These are phyloP conservation scores for Leishmania tarentolae DNA, from an alignment of 208 protist genomes.

Conservation along the genomic window DNA sequence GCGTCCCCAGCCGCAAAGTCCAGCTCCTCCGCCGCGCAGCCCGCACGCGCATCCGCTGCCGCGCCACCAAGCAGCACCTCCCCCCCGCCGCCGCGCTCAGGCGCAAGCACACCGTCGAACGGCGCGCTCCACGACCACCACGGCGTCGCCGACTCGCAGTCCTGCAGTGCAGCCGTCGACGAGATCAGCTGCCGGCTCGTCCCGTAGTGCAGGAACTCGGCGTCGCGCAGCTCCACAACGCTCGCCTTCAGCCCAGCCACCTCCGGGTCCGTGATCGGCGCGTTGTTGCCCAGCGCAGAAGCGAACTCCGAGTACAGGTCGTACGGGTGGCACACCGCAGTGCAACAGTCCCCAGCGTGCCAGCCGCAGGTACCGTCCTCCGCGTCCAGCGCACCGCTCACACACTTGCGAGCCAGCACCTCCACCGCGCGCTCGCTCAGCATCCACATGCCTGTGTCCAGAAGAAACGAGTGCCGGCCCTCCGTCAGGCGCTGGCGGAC, in stretches of 20 bases:
- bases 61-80: not conserved
- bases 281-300: constrained; percentile 26
- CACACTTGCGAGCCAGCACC: constrained; percentile 29
- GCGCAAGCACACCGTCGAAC: constrained; percentile 26
- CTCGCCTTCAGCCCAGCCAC: constrained; percentile 27
- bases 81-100: constrained; percentile 1
- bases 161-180: constrained; percentile 31
- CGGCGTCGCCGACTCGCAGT: constrained; percentile 28
- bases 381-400: constrained; percentile 2
- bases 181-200: constrained; percentile 42
- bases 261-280: constrained; percentile 10
- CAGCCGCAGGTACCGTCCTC: not conserved
- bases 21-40: not conserved
- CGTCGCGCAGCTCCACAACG: constrained; percentile 35
- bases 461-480: constrained; percentile 20
- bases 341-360: constrained; percentile 5
- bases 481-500: constrained; percentile 17
- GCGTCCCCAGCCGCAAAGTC: constrained; percentile 29
- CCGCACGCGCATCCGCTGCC: not conserved
- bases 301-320: constrained; percentile 56
- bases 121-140: constrained; percentile 28
- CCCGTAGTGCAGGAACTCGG: constrained; percentile 50
- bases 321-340: constrained; percentile 23
- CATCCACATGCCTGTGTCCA: constrained; percentile 57
- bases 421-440: constrained; percentile 49